Evolutionary conservation across 2,329 filamentous ascomycete species (phyloP), one percentile per base, ranked within the genome.

Genomic region (Trichoderma sp.): DNA sequence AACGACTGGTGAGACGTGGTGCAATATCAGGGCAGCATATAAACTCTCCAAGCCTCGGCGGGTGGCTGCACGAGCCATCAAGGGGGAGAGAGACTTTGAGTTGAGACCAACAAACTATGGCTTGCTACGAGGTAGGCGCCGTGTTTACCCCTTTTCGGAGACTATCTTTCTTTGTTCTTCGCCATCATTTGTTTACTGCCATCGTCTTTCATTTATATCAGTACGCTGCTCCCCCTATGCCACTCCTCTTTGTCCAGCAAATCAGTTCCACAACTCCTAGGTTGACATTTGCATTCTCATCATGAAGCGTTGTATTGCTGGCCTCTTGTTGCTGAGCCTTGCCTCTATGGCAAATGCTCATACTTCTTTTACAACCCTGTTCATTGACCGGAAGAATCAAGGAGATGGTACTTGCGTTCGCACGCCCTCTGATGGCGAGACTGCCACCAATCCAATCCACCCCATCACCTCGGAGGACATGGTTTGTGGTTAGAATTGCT

Each of bases 381-480:
- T 86, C 75, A 81, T 93, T 75, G 84, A 92, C 76, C 87, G 87
- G 72, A 81, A 86, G 62, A 86, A 87, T 76, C 89, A 93, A 80
- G 92, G 92, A 73, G 89, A 92, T 77, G 92, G 88, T 34, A 91
- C 89, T 30, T 93, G 91, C 76, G 86, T 94, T 65, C 90, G 92
- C 56, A 91, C 92, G 87, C 88, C 88, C 69, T 83, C 81, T 53
- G 82, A 88, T 70, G 81, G 84, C 3, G 79, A 80, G 7, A 86
- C 83, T 0, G 84, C 87, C 64, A 91, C 87, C 6, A 80, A 79
- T 43, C 92, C 91, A 32, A 84, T 94, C 67, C 81, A 82, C 4
- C 84, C 87, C 73, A 79, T 93, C 18, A 79, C 81, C 15, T 89
- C 87, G 75, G 79, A 86, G 32, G 89, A 90, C 73, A 91, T 94